Conservation (phyloP, 257 asterid genomes). For the Thymus quinquecostatus region DNA sequence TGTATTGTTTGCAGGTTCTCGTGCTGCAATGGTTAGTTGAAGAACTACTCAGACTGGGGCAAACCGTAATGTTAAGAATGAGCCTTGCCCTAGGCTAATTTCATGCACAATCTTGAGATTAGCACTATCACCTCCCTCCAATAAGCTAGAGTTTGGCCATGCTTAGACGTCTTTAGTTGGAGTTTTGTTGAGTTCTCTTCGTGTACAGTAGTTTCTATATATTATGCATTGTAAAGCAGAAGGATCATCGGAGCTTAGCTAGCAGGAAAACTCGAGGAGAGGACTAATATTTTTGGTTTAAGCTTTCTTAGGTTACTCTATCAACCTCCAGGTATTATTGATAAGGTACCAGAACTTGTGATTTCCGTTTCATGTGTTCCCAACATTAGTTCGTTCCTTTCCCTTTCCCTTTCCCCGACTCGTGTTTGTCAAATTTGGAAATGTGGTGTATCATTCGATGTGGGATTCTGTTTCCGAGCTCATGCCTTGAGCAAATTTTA, state of each 20-base stretch:
- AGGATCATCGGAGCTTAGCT: slow-evolving; percentile 38
- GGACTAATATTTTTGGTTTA: slow-evolving; percentile 36
- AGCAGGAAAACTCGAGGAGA: slow-evolving; percentile 41
- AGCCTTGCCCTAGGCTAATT: slow-evolving; percentile 23
- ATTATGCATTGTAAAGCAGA: slow-evolving; percentile 43
- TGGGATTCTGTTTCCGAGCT: neutral
- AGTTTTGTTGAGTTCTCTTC: slow-evolving; percentile 7
- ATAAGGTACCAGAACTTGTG: slow-evolving; percentile 8
- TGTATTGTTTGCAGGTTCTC: slow-evolving; percentile 45
- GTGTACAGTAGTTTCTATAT: slow-evolving; percentile 34
- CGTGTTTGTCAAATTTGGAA: slow-evolving; percentile 17
- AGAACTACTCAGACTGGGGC: slow-evolving; percentile 28
- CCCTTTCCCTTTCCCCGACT: neutral
- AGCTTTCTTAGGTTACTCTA: slow-evolving; percentile 26
- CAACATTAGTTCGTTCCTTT: slow-evolving; percentile 7
- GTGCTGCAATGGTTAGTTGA: slow-evolving; percentile 42
- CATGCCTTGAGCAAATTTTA: slow-evolving; percentile 13
- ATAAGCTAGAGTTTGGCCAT: slow-evolving; percentile 27
- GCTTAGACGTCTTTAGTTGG: slow-evolving; percentile 30
- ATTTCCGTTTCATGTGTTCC: slow-evolving; percentile 14
- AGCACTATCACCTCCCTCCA: slow-evolving; percentile 27
- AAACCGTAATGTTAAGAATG: slow-evolving; percentile 26
- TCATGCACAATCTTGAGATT: slow-evolving; percentile 26
- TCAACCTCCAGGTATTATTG: neutral
- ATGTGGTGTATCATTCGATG: neutral